Base-by-base conservation (phyloP, 306 rosid genomes). In the Bauhinia variegata region DNA sequence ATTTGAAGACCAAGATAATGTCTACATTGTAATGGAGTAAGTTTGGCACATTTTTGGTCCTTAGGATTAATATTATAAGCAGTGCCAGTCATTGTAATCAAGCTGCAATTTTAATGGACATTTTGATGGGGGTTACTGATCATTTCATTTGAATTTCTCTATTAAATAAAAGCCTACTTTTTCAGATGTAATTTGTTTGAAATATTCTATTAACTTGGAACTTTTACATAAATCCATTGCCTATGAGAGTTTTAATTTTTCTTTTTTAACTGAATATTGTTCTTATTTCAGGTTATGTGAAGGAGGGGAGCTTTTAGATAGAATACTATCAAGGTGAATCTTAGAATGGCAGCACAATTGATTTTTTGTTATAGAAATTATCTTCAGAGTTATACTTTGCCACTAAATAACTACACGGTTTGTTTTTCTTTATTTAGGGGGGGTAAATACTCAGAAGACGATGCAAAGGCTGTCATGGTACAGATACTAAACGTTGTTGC, bases 1-100 rank as follows among this genome's bases (percentile, higher is more conserved):
- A 53, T 95, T 90, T 68, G 99, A 95, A 88, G 99, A 90, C 78
- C 82, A 76, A 14, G 99, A 90, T 31, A 95, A 95, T 80, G 99
- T 95, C 91, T 95, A 95, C 89, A 82, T 95, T 82, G 96, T 88
- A 52, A 95, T 95, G 99, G 99, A 95, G 99, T 95, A 90, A 90
- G 99, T 82, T 58, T 67, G 72, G 39, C 36, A 38, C 31, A 11
- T 48, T 61, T 54, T 54, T 72, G n/a, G 55, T 52, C 67, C 32
- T 63, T 78, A 47, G 34, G 51, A 49, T 42, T 7, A n/a, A 19
- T 11, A 46, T 72, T 44, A 19, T 10, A 11, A 18, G 77, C 15
- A 11, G 70, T 57, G 43, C 59, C 34, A 30, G 58, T 6, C 38
- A 59, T 60, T 41, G 44, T 19, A 49, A 44, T 57, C 47, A 64